These are phyloP conservation scores for Cephalotrichum gorgonifer DNA, from an alignment of 2,329 filamentous ascomycete genomes.

Conservation along the genomic window DNA sequence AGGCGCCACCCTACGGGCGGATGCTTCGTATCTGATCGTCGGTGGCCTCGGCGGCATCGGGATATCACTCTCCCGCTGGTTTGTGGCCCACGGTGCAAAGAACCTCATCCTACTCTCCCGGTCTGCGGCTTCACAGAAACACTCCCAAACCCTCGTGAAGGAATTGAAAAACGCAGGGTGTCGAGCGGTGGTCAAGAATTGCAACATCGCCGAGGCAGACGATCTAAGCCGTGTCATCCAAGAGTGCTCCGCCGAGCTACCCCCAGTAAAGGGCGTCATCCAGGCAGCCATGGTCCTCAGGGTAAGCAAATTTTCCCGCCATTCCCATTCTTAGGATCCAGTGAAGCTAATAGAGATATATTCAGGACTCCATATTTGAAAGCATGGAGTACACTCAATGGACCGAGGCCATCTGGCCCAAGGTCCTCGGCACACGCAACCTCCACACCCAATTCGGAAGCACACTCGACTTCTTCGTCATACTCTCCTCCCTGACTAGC, in stretches of 20 bases:
- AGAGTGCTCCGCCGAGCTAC: background rate
- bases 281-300: constrained; percentile 17
- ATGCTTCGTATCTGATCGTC: constrained; percentile 11
- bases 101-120: constrained; percentile 19
- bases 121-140: constrained; percentile 11
- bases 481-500: constrained; percentile 23
- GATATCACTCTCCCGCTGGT: constrained; percentile 10
- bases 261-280: constrained; percentile 15
- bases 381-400: constrained; percentile 15
- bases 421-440: constrained; percentile 20
- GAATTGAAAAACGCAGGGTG: background rate
- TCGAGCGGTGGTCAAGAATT: background rate
- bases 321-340: too few relatives aligned
- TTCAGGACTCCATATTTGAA: constrained; percentile 19
- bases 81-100: constrained; percentile 13
- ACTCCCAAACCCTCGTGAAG: background rate
- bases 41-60: constrained; percentile 16
- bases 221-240: background rate
- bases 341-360: too few relatives aligned
- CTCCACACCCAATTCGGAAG: constrained; percentile 13
- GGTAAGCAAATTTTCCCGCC: background rate
- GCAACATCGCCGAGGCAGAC: background rate
- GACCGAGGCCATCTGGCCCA: constrained; percentile 16
- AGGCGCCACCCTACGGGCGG: background rate
- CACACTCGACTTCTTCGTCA: constrained; percentile 26